phyloP scores from a whole-genome alignment of 2,329 filamentous ascomycete genomes.

The Colletotrichum camelliae region DNA sequence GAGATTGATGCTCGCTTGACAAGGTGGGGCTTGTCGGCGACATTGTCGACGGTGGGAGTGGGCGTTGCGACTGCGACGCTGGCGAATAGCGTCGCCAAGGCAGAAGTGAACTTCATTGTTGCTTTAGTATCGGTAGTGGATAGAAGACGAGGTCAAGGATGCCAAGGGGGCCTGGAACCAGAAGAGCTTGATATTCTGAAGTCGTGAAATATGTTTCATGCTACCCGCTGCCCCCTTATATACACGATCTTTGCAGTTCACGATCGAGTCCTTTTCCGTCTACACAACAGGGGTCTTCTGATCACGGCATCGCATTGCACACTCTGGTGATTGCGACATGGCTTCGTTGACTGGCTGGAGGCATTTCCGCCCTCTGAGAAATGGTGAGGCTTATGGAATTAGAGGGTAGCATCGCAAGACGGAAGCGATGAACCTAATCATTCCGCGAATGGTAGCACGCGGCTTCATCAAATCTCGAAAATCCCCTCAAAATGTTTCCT shows the following conservation, averaged over 20 bases:
- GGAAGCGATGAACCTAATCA: neutral
- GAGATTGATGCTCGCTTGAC: slow-evolving; percentile 24
- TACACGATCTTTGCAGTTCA: neutral
- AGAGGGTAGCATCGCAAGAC: neutral
- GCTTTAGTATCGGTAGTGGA: neutral
- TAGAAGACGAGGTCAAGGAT: neutral
- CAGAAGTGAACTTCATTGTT: slow-evolving; percentile 14
- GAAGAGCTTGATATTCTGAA: neutral
- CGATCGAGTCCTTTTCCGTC: neutral
- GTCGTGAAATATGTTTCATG: neutral
- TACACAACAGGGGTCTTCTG: neutral
- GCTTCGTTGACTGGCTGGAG: neutral
- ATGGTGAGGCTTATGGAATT: neutral
- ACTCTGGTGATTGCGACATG: neutral
- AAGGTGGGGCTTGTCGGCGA: slow-evolving; percentile 9
- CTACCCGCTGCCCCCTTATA: neutral
- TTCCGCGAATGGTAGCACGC: slow-evolving; percentile 14
- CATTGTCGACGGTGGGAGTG: slow-evolving; percentile 17
- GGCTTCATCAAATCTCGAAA: neutral
- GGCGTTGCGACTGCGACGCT: slow-evolving; percentile 17
- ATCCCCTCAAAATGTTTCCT: neutral
- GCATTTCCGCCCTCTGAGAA: neutral
- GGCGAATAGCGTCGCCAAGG: slow-evolving; percentile 13
- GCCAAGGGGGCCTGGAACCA: neutral
- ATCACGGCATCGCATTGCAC: neutral